A percentile compares a stretch with the other conserved stretches of the same genome.
Conservation (phyloP, 768 basidiomycete genomes). For the Dioszegia hungarica region DNA sequence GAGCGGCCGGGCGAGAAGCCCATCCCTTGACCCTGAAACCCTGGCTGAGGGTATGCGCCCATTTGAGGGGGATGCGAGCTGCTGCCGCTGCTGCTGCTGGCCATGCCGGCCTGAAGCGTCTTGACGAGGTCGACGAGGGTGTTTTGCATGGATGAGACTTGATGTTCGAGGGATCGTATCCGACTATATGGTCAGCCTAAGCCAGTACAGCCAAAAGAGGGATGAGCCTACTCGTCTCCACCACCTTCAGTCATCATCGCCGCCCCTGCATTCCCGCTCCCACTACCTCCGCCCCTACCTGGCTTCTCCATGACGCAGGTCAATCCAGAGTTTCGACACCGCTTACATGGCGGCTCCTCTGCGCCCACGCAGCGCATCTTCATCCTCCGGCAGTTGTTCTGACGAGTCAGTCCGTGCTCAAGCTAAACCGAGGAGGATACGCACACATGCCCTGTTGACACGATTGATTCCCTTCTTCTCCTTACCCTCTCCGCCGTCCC, state of each 20-base stretch:
- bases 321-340: slow-evolving; percentile 81
- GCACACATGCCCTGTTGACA: slow-evolving; percentile 46
- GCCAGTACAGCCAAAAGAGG: background rate
- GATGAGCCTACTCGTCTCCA: slow-evolving; percentile 39
- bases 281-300: slow-evolving; percentile 49
- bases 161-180: slow-evolving; percentile 78
- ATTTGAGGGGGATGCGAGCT: slow-evolving; percentile 10
- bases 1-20: background rate
- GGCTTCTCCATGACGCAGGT: slow-evolving; percentile 96
- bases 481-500: slow-evolving; percentile 7
- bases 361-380: slow-evolving; percentile 97
- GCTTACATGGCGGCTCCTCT: slow-evolving; percentile 92
- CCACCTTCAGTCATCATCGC: slow-evolving; percentile 4
- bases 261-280: background rate
- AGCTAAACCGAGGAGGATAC: background rate
- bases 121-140: slow-evolving; percentile 74
- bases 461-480: slow-evolving; percentile 47
- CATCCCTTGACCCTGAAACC: background rate
- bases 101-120: slow-evolving; percentile 58
- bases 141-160: slow-evolving; percentile 76
- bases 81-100: slow-evolving; percentile 9
- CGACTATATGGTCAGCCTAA: slow-evolving; percentile 56
- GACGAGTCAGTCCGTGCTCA: slow-evolving; percentile 13
- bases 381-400: slow-evolving; percentile 94
- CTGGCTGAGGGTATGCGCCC: background rate